Base-by-base conservation (phyloP, 805 yeast species). In the Phaffomyces opuntiae region DNA sequence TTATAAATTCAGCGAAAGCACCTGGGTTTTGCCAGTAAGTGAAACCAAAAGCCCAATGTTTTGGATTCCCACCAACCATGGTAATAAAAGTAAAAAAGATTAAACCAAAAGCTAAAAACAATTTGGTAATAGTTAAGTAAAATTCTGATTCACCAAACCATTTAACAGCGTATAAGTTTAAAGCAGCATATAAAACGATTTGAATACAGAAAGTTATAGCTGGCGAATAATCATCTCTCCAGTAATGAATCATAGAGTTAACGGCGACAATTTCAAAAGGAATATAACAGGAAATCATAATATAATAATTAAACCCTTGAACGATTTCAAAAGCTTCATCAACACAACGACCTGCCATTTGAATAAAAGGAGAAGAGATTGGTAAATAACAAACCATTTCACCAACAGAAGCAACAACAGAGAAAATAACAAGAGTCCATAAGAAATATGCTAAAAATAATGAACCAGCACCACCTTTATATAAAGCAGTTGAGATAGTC, bases 1-100 rank as follows among this genome's bases (percentile, higher is more conserved):
- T 73, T 33, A 71, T 62, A 56, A 73, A 77, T 53, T 73, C 71
- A 27, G 79, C 80, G 55, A 83, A 77, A 7, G 78, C 76, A 41
- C 75, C 77, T 42, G 73, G 63, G n/a, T 60, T 56, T 40, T 57
- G 62, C 75, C 79, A 79, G 58, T 74, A 70, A 39, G 43, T 40
- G 60, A 78, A 77, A 7, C 84, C 84, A 51, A 68, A 76, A 7
- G 67, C 73, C 52, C 83, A 84, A 48, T 74, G 78, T 39, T 67
- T 60, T 2, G 93, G 93, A 60, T 85, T 86, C 25, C 93, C 96
- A 31, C 95, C 95, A 26, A 82, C 77, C 91, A 86, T 87, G 6
- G 87, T 79, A 42, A 84, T 61, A 53, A 87, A 81, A 4, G 90
- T 83, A 63, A 82, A 86, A 27, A 81, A 59, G 39, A 86, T 72